These are phyloP conservation scores for Solanum arcanum DNA, from an alignment of 257 asterid species.

Conservation along the genomic window DNA sequence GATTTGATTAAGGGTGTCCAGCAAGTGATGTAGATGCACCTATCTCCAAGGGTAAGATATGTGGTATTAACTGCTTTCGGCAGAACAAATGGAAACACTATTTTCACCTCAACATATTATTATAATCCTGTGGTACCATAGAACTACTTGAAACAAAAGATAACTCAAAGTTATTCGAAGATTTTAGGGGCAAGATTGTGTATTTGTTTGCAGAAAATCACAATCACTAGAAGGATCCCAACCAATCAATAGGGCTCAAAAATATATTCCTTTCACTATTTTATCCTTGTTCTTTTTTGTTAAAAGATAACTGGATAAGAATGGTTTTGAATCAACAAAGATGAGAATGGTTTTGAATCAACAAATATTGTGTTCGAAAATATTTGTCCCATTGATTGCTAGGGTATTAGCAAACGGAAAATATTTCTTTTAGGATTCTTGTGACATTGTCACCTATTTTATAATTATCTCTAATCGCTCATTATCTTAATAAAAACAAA, in stretches of 20 bases:
- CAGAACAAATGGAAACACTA: background rate
- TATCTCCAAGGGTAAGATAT: background rate
- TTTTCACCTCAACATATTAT: background rate
- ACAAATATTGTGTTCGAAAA: background rate
- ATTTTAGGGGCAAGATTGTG: background rate
- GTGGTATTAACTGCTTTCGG: background rate
- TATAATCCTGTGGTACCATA: background rate
- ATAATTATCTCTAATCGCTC: background rate
- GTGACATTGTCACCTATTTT: background rate
- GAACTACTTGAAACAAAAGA: too few species aligned
- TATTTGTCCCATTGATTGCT: background rate
- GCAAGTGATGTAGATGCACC: background rate
- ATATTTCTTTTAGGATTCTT: background rate
- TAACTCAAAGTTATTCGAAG: background rate
- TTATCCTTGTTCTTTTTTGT: background rate
- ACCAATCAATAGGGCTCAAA: background rate
- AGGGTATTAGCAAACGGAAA: background rate
- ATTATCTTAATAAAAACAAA: background rate
- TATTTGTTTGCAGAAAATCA: background rate
- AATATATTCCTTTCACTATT: background rate
- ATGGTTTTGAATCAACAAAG: too few species aligned
- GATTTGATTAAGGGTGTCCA: background rate
- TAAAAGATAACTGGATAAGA: background rate
- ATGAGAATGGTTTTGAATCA: too few species aligned
- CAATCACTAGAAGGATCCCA: background rate